Conservation (phyloP, 768 basidiomycete genomes). For the Lyophyllum shimeji region DNA sequence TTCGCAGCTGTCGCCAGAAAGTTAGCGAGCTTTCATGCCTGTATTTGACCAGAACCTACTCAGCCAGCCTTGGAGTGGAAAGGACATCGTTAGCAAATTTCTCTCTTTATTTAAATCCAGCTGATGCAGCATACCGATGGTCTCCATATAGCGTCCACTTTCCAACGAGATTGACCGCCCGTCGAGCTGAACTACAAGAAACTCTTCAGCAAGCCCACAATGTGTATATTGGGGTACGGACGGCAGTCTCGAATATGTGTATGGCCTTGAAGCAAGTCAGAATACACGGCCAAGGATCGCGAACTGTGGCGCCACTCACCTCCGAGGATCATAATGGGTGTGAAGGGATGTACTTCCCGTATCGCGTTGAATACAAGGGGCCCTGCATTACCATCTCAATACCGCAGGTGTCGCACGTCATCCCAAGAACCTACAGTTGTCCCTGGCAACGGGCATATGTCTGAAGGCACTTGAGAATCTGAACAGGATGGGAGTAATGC, state of each 20-base stretch:
- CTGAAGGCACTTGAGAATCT: slow-evolving; percentile 30
- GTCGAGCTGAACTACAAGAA: slow-evolving; percentile 57
- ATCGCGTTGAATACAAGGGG: slow-evolving; percentile 71
- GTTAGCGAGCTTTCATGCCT: neutral
- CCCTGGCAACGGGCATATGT: slow-evolving; percentile 78
- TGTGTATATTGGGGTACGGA: slow-evolving; percentile 28
- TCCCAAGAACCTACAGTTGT: slow-evolving; percentile 49
- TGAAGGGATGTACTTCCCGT: slow-evolving; percentile 66
- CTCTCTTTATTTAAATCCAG: neutral
- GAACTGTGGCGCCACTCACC: slow-evolving; percentile 31
- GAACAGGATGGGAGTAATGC: neutral
- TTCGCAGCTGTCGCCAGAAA: slow-evolving; percentile 40
- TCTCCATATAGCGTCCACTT: slow-evolving; percentile 92
- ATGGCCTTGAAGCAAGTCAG: slow-evolving; percentile 45
- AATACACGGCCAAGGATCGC: neutral
- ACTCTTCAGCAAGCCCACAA: neutral
- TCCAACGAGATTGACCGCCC: slow-evolving; percentile 77
- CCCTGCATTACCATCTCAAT: slow-evolving; percentile 41
- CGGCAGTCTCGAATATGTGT: slow-evolving; percentile 80
- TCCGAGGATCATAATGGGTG: slow-evolving; percentile 84
- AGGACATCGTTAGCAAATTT: neutral
- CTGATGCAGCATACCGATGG: slow-evolving; percentile 55
- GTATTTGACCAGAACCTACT: slow-evolving; percentile 36
- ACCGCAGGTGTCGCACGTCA: neutral
- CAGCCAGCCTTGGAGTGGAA: slow-evolving; percentile 50